phyloP scores from a whole-genome alignment of 2,329 filamentous ascomycete species.

The Scopulariopsis brevicaulis region DNA sequence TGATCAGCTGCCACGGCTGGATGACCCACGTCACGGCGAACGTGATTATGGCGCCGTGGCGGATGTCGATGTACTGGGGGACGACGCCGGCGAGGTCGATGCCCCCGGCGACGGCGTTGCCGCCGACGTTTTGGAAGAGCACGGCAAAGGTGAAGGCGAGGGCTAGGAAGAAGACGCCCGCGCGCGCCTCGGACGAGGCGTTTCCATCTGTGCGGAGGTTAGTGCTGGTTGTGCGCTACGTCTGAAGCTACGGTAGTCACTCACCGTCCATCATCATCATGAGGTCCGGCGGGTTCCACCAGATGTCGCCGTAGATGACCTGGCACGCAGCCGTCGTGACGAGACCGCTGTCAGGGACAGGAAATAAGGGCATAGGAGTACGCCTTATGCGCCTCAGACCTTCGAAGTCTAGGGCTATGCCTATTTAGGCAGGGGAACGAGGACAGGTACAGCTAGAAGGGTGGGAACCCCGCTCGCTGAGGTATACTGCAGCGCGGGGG shows the following conservation, averaged over 20 bases:
- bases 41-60: constrained; percentile 14
- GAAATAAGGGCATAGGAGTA: too few relatives aligned
- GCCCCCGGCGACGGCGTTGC: constrained; percentile 16
- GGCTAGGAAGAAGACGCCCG: constrained; percentile 16
- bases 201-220: constrained; percentile 8
- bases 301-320: constrained; percentile 10
- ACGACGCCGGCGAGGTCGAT: constrained; percentile 17
- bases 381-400: too few relatives aligned
- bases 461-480: too few relatives aligned
- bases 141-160: constrained; percentile 15
- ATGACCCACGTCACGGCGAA: constrained; percentile 13
- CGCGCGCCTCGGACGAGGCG: constrained; percentile 10
- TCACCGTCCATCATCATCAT: constrained; percentile 14
- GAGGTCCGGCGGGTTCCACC: constrained; percentile 11
- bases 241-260: constrained; percentile 11
- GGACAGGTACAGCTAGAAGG: too few relatives aligned
- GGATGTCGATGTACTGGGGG: constrained; percentile 15
- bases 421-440: too few relatives aligned
- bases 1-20: constrained; percentile 18
- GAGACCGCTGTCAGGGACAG: constrained; percentile 13
- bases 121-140: constrained; percentile 16
- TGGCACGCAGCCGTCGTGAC: constrained; percentile 14
- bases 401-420: too few relatives aligned
- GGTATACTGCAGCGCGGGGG: too few relatives aligned
- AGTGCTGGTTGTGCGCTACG: background rate